Conservation (phyloP, 1,284 basidiomycete species). For the Wallemia ichthyophaga region DNA sequence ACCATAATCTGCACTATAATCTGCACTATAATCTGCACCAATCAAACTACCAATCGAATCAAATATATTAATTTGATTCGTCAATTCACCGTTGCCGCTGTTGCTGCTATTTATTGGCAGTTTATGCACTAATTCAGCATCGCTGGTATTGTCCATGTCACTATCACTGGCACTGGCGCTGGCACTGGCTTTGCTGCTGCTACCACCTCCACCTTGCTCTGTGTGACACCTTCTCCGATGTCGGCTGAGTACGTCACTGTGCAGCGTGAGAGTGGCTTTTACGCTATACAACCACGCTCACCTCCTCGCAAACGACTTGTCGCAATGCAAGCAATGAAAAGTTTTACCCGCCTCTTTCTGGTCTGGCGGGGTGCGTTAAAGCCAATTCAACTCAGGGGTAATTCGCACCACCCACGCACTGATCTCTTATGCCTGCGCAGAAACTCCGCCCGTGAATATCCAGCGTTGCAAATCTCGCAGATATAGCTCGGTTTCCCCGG, state of each 20-base stretch:
- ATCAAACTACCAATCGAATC: not conserved
- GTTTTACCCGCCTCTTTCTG: slow-evolving; percentile 1
- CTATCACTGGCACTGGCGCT: too few species aligned
- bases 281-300: not conserved
- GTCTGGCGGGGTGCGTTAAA: not conserved
- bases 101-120: not conserved
- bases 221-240: not conserved
- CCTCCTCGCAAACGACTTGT: not conserved
- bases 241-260: not conserved
- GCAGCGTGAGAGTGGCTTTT: not conserved
- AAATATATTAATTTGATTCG: not conserved
- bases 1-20: too few species aligned
- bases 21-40: not conserved
- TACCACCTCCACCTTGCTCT: too few species aligned
- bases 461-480: not conserved
- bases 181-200: too few species aligned
- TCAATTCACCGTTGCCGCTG: too few species aligned
- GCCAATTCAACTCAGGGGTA: not conserved
- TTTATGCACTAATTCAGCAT: not conserved
- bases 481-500: not conserved
- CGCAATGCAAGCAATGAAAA: not conserved
- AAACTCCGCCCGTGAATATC: not conserved
- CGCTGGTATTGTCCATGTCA: not conserved
- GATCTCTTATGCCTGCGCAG: not conserved
- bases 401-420: not conserved